phyloP scores from a whole-genome alignment of 805 yeast genomes.

The Sungouiella thailandica region DNA sequence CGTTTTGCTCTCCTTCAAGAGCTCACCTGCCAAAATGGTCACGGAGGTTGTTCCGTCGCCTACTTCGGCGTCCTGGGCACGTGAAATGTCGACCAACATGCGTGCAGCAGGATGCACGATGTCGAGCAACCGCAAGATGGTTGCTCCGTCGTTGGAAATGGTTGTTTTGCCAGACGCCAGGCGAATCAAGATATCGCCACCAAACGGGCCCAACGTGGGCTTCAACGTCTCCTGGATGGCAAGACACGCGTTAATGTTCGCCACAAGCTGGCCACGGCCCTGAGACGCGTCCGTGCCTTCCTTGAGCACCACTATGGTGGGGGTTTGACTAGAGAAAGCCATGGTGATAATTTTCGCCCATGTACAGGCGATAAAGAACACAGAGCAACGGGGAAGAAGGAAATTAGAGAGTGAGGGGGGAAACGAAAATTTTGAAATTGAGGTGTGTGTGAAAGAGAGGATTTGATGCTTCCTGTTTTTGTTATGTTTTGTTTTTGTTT shows the following conservation, averaged over 20 bases:
- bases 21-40: conserved; percentile 89
- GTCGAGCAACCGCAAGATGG: conserved; percentile 84
- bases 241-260: conserved; percentile 93
- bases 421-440: too few species aligned
- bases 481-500: too few species aligned
- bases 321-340: conserved; percentile 91
- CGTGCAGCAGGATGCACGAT: conserved; percentile 99
- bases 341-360: conserved; percentile 40
- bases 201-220: conserved; percentile 95
- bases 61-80: conserved; percentile 96
- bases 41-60: conserved; percentile 99
- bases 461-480: not conserved
- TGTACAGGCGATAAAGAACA: too few species aligned
- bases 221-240: conserved; percentile 95
- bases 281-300: conserved; percentile 98
- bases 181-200: conserved; percentile 91
- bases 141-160: conserved; percentile 97
- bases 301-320: conserved; percentile 95
- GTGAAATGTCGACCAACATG: conserved; percentile 87
- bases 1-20: conserved; percentile 81
- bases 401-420: too few species aligned
- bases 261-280: conserved; percentile 92
- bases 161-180: conserved; percentile 81
- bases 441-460: too few species aligned
- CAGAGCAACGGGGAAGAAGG: too few species aligned